Conservation (phyloP, 148 eudicot genomes). For the Silene conica region DNA sequence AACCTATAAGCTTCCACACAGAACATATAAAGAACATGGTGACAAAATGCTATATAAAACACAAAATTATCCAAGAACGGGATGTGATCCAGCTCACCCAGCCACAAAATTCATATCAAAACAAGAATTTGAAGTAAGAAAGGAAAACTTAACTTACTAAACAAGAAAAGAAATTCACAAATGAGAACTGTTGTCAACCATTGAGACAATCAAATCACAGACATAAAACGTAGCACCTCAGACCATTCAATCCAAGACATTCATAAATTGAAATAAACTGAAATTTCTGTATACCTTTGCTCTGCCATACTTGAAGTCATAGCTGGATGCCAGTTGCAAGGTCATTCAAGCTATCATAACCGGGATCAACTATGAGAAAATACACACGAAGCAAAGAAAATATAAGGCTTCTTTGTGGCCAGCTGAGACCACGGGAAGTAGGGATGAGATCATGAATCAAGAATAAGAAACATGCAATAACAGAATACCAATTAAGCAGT, state of each 20-base stretch:
- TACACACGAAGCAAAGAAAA: neutral
- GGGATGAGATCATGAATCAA: neutral
- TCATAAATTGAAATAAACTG: neutral
- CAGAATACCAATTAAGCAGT: too few species aligned
- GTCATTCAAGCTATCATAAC: constrained; percentile 48
- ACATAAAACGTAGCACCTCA: neutral
- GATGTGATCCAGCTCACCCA: neutral
- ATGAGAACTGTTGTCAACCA: neutral
- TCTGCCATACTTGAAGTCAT: constrained; percentile 91
- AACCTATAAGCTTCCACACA: neutral
- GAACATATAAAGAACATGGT: neutral
- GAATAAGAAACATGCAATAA: neutral
- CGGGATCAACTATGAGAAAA: neutral
- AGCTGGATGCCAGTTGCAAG: constrained; percentile 38
- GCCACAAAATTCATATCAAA: neutral
- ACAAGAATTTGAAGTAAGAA: neutral
- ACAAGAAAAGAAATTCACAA: neutral
- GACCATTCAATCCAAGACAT: constrained; percentile 1
- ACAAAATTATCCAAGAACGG: neutral
- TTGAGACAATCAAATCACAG: neutral
- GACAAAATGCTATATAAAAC: neutral
- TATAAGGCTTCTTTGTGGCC: neutral
- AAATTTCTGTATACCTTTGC: constrained; percentile 45
- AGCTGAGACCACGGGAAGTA: neutral
- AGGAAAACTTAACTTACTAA: too few species aligned